A percentile compares a stretch with the other conserved stretches of the same genome.
These are phyloP conservation scores for Naumovozyma castellii DNA, from an alignment of 805 yeast species.

Conservation along the genomic window DNA sequence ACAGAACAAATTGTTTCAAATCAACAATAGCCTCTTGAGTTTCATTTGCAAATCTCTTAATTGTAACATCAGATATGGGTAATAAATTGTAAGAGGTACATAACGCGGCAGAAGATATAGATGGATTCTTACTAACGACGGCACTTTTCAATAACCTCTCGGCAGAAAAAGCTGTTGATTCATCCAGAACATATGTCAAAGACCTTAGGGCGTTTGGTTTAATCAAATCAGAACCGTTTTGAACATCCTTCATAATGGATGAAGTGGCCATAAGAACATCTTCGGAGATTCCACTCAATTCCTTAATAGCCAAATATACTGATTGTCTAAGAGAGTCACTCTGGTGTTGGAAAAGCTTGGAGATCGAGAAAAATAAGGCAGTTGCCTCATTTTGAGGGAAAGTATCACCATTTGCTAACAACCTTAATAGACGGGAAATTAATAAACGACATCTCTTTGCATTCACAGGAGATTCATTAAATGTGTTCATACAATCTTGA, in stretches of 20 bases:
- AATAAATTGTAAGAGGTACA: constrained; percentile 83
- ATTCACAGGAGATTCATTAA: constrained; percentile 83
- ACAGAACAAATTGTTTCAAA: constrained; percentile 33
- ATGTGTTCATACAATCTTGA: constrained; percentile 88
- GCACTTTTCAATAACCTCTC: constrained; percentile 89
- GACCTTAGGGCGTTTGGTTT: constrained; percentile 95
- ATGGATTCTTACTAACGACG: constrained; percentile 82
- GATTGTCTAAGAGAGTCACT: constrained; percentile 77
- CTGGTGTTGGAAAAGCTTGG: constrained; percentile 89
- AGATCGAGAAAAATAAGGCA: constrained; percentile 82
- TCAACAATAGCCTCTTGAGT: constrained; percentile 76
- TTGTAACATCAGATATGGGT: constrained; percentile 84
- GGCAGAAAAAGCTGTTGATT: constrained; percentile 81
- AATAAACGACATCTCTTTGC: constrained; percentile 78
- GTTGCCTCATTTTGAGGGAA: constrained; percentile 89
- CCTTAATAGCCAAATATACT: constrained; percentile 90
- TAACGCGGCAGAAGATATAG: constrained; percentile 87
- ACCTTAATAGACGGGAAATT: constrained; percentile 72
- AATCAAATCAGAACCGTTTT: constrained; percentile 73
- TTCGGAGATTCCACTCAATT: constrained; percentile 71
- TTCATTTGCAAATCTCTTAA: constrained; percentile 89
- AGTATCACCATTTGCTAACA: constrained; percentile 75
- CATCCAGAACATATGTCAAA: constrained; percentile 79
- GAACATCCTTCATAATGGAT: constrained; percentile 95
- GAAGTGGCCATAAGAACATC: constrained; percentile 97